These are phyloP conservation scores for Podospora australis DNA, from an alignment of 495 filamentous ascomycete genomes.

Conservation along the genomic window DNA sequence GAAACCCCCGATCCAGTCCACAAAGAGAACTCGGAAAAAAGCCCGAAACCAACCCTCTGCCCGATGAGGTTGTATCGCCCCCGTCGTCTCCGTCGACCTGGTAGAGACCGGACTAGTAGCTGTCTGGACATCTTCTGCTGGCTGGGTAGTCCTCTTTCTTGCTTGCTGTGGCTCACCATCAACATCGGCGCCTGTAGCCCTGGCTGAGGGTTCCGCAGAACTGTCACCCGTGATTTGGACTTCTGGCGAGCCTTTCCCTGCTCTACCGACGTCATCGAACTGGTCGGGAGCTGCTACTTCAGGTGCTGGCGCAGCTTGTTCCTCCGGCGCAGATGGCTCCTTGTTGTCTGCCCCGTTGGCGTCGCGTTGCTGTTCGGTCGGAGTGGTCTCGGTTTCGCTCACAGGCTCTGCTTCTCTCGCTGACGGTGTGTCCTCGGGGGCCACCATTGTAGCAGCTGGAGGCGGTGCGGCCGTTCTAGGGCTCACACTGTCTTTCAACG, in stretches of 20 bases:
- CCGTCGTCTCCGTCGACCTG: neutral
- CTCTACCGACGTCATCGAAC: no score
- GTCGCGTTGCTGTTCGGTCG: neutral
- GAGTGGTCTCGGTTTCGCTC: neutral
- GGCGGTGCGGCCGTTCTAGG: conserved; percentile 1
- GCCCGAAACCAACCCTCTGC: conserved; percentile 22
- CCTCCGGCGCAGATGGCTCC: no score
- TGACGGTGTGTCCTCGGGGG: conserved; percentile 3
- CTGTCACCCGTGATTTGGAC: no score
- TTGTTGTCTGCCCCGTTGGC: neutral
- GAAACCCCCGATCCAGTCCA: conserved; percentile 26
- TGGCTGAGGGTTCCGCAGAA: no score
- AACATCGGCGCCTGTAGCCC: neutral
- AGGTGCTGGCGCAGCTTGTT: no score
- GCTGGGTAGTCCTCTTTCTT: neutral
- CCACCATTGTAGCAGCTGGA: neutral
- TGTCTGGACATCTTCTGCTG: neutral
- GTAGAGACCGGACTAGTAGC: neutral
- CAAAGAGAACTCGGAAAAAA: conserved; percentile 25
- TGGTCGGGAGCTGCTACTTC: no score
- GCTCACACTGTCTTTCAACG: conserved; percentile 12
- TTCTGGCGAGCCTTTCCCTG: no score
- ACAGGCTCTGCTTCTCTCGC: neutral
- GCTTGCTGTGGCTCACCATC: neutral
- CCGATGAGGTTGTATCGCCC: conserved; percentile 6